Percentiles rank a stretch among this genome's conserved stretches.
Evolutionary conservation across 345 rosid species (phyloP).

Genomic region (Anacardium occidentale): DNA sequence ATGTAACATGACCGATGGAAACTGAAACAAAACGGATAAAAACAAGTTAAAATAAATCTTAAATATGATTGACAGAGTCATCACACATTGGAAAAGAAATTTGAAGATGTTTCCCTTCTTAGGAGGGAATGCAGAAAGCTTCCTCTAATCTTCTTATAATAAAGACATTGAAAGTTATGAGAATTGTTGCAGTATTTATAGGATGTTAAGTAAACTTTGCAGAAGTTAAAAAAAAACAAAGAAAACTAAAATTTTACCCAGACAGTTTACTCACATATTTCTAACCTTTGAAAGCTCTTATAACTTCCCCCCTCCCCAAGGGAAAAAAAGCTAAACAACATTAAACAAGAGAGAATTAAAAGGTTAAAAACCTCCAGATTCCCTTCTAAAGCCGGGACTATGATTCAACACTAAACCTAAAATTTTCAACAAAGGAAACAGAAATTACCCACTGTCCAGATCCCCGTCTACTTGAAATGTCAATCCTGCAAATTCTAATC

Average conservation of each 20-base stretch:
- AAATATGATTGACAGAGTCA: neutral
- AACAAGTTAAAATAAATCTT: neutral
- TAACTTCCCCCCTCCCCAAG: slow-evolving; percentile 2
- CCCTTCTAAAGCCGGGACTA: slow-evolving; percentile 21
- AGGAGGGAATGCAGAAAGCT: neutral
- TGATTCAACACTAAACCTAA: slow-evolving; percentile 28
- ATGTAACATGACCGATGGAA: neutral
- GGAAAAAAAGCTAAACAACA: slow-evolving; percentile 6
- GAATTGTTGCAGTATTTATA: neutral
- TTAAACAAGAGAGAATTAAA: slow-evolving; percentile 18
- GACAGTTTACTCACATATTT: slow-evolving; percentile 25
- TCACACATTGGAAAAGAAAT: neutral
- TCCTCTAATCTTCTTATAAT: neutral
- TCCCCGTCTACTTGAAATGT: slow-evolving; percentile 25
- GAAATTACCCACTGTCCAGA: slow-evolving; percentile 31
- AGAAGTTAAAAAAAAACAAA: slow-evolving; percentile 2
- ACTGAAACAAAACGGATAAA: neutral
- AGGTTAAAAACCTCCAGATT: slow-evolving; percentile 17
- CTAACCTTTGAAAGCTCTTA: slow-evolving; percentile 29
- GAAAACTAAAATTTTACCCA: slow-evolving; percentile 19
- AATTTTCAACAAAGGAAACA: slow-evolving; percentile 28
- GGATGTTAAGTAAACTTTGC: slow-evolving; percentile 8
- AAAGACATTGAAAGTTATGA: slow-evolving; percentile 11
- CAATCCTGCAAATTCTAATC: slow-evolving; percentile 14
- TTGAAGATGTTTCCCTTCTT: neutral